Evolutionary conservation across 2,329 filamentous ascomycete species (phyloP).

Genomic region (Claviceps paspali): DNA sequence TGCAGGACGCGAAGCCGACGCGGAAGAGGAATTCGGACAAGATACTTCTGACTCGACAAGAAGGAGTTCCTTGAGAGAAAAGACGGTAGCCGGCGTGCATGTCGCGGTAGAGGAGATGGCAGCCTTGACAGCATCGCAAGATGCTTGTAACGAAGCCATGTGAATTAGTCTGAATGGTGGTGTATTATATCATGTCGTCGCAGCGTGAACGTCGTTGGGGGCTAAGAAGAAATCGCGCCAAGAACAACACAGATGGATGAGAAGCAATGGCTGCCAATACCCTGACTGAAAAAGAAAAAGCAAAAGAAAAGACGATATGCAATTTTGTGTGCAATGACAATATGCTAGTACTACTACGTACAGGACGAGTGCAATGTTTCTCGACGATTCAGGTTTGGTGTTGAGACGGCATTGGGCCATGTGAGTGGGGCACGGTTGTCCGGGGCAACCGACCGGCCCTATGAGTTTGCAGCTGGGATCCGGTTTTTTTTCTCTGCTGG

Average conservation of each 20-base stretch:
- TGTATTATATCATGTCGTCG: slow-evolving; percentile 19
- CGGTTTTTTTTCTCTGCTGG: too few species aligned
- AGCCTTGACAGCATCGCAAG: slow-evolving; percentile 35
- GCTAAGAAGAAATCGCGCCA: slow-evolving; percentile 6
- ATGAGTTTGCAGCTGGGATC: too few species aligned
- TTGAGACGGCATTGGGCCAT: slow-evolving; percentile 2
- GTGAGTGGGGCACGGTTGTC: slow-evolving; percentile 18
- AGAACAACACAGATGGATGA: slow-evolving; percentile 5
- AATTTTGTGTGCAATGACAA: slow-evolving; percentile 9
- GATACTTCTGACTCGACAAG: slow-evolving; percentile 17
- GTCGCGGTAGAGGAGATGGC: slow-evolving; percentile 36
- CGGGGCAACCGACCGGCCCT: slow-evolving; percentile 19
- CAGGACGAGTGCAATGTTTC: slow-evolving; percentile 8
- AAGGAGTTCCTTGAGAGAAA: slow-evolving; percentile 32
- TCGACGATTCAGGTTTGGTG: slow-evolving; percentile 4
- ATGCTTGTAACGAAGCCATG: slow-evolving; percentile 29
- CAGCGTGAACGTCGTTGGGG: slow-evolving; percentile 6
- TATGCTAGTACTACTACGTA: slow-evolving; percentile 4
- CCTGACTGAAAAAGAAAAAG: neutral
- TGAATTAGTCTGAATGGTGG: slow-evolving; percentile 12
- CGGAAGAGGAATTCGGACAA: slow-evolving; percentile 13
- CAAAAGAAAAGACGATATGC: slow-evolving; percentile 8
- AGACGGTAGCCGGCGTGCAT: slow-evolving; percentile 35
- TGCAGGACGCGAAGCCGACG: slow-evolving; percentile 12
- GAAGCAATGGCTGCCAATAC: neutral